Percentiles rank a stretch among this genome's conserved stretches.
Evolutionary conservation across 495 filamentous ascomycete genomes (phyloP).

Genomic region (Tuber microsphaerosporum): DNA sequence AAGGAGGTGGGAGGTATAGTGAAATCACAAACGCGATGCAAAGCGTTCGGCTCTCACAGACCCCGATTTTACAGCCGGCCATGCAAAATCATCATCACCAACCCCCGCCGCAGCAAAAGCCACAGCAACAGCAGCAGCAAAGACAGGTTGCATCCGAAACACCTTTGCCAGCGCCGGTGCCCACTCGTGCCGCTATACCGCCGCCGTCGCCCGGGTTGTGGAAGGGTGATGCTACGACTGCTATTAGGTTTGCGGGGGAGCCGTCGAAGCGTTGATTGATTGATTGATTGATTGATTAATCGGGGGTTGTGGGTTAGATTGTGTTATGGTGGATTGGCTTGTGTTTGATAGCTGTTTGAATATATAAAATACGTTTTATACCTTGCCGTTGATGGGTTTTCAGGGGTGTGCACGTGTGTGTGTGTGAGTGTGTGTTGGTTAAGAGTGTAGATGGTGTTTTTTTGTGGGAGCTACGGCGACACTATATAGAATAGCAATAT

Average conservation of each 20-base stretch:
- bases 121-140: constrained; percentile 38
- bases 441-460: not conserved
- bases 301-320: not conserved
- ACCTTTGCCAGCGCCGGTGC: constrained; percentile 33
- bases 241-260: constrained; percentile 34
- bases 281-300: not conserved
- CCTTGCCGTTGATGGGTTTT: not conserved
- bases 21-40: constrained; percentile 62
- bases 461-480: not conserved
- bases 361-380: not conserved
- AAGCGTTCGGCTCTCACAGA: constrained; percentile 49
- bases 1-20: constrained; percentile 38
- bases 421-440: not conserved
- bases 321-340: not conserved
- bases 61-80: constrained; percentile 22
- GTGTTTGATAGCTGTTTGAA: not conserved
- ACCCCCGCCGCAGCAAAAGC: constrained; percentile 2
- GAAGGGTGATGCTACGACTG: constrained; percentile 34
- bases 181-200: constrained; percentile 39
- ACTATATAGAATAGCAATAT: not conserved
- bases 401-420: not conserved
- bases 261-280: constrained; percentile 3
- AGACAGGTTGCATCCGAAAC: constrained; percentile 16
- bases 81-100: constrained; percentile 42
- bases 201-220: constrained; percentile 35